Evolutionary conservation across 2,329 filamentous ascomycete species (phyloP), one percentile per base, ranked within the genome.

Genomic region (Penicillium sp.): DNA sequence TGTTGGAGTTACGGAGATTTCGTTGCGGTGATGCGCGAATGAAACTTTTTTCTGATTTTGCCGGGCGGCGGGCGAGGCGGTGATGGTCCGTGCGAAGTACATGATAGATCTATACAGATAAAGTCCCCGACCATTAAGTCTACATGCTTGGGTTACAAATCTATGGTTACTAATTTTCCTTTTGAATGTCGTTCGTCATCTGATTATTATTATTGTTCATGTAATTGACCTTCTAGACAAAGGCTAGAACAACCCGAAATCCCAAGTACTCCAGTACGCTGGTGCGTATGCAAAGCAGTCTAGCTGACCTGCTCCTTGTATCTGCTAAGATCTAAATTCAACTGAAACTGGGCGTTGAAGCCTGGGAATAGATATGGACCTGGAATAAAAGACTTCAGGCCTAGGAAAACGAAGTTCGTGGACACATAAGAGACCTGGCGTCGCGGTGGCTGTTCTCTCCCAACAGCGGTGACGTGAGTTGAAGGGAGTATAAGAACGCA

Each of bases 11-110:
- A 55, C 60, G 41, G 48, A 52, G 43, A 53, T 43, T 47, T 45
- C 51, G 46, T 49, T 48, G 48, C 31, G 46, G 53, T 52, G 59
- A 49, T 60, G 58, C 55, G 41, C 48, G 52, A 54, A 63, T 49
- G 67, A 68, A 71, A 65, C 62, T 68, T 74, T 74, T 74, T 67
- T 67, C 62, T 22, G 9, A 67, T 72, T 73, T 64, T 74, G 71
- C 69, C 71, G 68, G 71, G 70, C 71, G 69, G 70, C 61, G 52
- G 55, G 44, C 1, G 50, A 50, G 53, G 57, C 61, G 52, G 46
- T 52, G 58, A 29, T 47, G 51, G 41, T 29, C 37, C 29, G 27
- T 44, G 49, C 39, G 26, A 43, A 44, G 27, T 31, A 50, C 35
- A n/a, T 14, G 31, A 14, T 33, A 14, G 35, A 39, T 19, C 8